Evolutionary conservation across 176 grass and related monocot species (phyloP).

Genomic region (Eremochloa ophiuroides): DNA sequence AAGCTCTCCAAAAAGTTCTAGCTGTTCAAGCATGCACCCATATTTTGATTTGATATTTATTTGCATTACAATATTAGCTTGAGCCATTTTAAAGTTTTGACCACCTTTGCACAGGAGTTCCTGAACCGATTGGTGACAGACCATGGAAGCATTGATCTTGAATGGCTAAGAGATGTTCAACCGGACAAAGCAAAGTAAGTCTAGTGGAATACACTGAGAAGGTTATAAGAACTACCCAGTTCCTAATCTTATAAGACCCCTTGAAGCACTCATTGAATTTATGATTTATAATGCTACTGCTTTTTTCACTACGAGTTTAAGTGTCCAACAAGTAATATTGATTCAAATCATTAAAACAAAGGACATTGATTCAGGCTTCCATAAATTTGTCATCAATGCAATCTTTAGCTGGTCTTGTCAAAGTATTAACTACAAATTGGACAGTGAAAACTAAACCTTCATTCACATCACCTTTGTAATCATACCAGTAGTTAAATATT

Average conservation of each 20-base stretch:
- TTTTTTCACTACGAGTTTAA: not conserved
- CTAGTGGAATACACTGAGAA: constrained; percentile 1
- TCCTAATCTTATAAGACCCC: not conserved
- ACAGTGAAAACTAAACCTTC: not conserved
- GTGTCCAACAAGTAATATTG: not conserved
- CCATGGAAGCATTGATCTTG: constrained; percentile 79
- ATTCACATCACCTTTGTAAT: constrained; percentile 5
- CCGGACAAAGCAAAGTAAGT: constrained; percentile 86
- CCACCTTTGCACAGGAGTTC: constrained; percentile 51
- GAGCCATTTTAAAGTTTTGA: not conserved
- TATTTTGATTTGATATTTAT: constrained; percentile 4
- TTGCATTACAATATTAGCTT: not conserved
- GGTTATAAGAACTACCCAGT: not conserved
- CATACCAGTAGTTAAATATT: constrained; percentile 1
- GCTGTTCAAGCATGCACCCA: not conserved
- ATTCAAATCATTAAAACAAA: not conserved
- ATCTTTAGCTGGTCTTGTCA: not conserved
- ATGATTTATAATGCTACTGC: not conserved
- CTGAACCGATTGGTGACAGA: constrained; percentile 57
- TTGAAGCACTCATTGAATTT: not conserved
- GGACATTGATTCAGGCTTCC: not conserved
- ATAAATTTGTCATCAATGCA: not conserved
- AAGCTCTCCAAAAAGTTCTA: not conserved
- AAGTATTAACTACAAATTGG: constrained; percentile 1
- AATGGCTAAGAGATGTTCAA: constrained; percentile 77